These are phyloP conservation scores for Achaetomium macrosporum DNA, from an alignment of 2,329 filamentous ascomycete species.

Conservation along the genomic window DNA sequence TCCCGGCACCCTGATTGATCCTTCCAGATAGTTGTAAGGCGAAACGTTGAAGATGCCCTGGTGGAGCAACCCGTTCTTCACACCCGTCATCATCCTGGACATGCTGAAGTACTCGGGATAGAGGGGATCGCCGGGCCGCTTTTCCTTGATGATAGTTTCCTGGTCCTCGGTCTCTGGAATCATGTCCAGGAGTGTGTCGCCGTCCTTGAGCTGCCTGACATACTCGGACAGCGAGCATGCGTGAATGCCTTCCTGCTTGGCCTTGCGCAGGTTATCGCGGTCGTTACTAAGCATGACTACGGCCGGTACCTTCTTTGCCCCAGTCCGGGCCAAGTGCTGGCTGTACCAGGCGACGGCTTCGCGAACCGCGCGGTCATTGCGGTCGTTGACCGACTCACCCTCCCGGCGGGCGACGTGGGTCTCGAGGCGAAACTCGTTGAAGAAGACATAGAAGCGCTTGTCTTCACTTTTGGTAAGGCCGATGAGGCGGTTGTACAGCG, in stretches of 20 bases:
- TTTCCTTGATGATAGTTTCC: conserved; percentile 52
- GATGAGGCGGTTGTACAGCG: conserved; percentile 89
- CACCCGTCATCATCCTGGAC: conserved; percentile 89
- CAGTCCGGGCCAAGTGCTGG: conserved; percentile 66
- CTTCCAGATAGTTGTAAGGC: conserved; percentile 96
- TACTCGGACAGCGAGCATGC: conserved; percentile 69
- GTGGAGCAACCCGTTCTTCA: conserved; percentile 82
- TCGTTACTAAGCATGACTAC: conserved; percentile 95
- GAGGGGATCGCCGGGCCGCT: conserved; percentile 61
- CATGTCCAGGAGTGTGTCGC: conserved; percentile 85
- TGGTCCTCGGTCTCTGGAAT: conserved; percentile 73
- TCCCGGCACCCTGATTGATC: conserved; percentile 79
- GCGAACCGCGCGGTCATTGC: conserved; percentile 89
- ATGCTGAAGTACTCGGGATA: conserved; percentile 87
- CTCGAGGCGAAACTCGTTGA: conserved; percentile 95
- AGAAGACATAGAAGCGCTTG: conserved; percentile 97
- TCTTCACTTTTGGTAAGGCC: conserved; percentile 90
- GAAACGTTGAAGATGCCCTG: conserved; percentile 96
- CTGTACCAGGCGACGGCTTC: conserved; percentile 85
- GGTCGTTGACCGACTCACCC: conserved; percentile 89
- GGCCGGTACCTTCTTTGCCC: conserved; percentile 58
- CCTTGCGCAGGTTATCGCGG: conserved; percentile 77
- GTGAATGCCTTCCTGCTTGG: conserved; percentile 66
- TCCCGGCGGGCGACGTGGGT: conserved; percentile 71
- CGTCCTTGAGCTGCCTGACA: conserved; percentile 75